phyloP scores from a whole-genome alignment of 75 land plant genomes.

The Ceratopteris richardii region DNA sequence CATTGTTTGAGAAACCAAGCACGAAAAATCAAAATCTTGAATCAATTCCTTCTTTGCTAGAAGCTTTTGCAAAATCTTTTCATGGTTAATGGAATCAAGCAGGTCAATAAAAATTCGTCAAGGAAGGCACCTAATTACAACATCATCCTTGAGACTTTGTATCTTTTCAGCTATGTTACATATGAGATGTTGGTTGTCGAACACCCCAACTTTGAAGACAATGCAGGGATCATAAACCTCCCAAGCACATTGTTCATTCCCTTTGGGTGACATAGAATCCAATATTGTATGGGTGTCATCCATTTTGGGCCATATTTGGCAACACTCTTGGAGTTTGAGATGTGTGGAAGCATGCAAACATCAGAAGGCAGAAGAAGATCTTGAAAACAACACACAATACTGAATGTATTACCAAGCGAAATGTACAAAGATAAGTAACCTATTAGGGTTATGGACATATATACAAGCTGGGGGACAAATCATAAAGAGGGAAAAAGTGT shows the following conservation, averaged over 20 bases:
- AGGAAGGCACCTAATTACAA: conserved; percentile 10
- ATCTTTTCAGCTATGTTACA: neutral
- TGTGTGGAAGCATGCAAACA: too few relatives aligned
- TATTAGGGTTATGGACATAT: too few relatives aligned
- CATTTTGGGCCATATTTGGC: conserved; percentile 52
- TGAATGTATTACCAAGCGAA: too few relatives aligned
- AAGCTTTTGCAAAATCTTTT: conserved; percentile 69
- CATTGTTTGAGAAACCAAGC: conserved; percentile 74
- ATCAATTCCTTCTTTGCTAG: conserved; percentile 66
- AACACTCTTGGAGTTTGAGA: conserved; percentile 16
- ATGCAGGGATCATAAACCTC: conserved; percentile 77
- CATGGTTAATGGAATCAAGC: conserved; percentile 70
- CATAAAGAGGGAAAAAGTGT: too few relatives aligned
- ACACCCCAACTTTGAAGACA: conserved; percentile 64
- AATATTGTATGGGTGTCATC: conserved; percentile 41
- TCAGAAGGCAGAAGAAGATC: too few relatives aligned
- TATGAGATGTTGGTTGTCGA: conserved; percentile 50
- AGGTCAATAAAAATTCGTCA: conserved; percentile 84
- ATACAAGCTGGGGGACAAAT: too few relatives aligned
- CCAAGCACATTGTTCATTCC: conserved; percentile 63
- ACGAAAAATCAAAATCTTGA: conserved; percentile 44
- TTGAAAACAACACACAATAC: too few relatives aligned
- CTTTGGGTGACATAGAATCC: conserved; percentile 25
- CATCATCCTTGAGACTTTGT: conserved; percentile 16
- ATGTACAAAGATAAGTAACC: too few relatives aligned